Base-by-base conservation (phyloP, 768 basidiomycete genomes). In the Myochromella boudieri region DNA sequence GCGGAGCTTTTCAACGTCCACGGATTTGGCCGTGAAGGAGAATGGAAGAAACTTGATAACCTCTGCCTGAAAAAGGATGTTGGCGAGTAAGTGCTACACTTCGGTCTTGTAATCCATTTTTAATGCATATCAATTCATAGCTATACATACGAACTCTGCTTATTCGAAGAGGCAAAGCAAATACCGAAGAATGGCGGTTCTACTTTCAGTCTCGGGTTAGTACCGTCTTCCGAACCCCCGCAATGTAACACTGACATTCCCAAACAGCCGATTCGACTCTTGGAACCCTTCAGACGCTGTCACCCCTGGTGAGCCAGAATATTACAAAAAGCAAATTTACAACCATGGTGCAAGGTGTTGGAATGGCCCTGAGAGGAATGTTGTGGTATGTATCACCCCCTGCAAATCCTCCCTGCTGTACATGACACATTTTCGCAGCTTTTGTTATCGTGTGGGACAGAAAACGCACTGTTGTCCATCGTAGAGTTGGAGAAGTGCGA, bases 401-500 rank as follows among this genome's bases (percentile, higher is more conserved):
- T 24, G 24, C 20, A 15, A 37, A 34, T 29, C 11, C 9, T n/a
- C 7, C 27, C 15, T 39, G 28, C 29, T 18, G 38, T 3, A 37
- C 22, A 52, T 60, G 6, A 51, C 47, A 37, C 42, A 41, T 20
- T 37, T 34, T 36, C 48, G 3, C 50, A 95, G 90, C 78, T 99
- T 22, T 69, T 90, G 37, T 68, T 97, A 43, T 72, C 81, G 2
- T 99, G 97, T 56, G 97, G 93, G 4, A 83, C 77, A 1, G 87
- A 94, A 59, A 97, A 97, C 59, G 77, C 75, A 3, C 66, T 99
- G 26, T 66, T 85, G 11, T 78, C 82, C 1, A 82, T 97, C 4
- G 76, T 78, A 36, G 97, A 99, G 68, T 77, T 95, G 15, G 94
- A 98, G 68, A 97, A 97, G 70, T 98, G 95, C 69, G 92, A 95